Evolutionary conservation across 352 stramenopile species (phyloP).

Genomic region (Phytophthora boehmeriae): DNA sequence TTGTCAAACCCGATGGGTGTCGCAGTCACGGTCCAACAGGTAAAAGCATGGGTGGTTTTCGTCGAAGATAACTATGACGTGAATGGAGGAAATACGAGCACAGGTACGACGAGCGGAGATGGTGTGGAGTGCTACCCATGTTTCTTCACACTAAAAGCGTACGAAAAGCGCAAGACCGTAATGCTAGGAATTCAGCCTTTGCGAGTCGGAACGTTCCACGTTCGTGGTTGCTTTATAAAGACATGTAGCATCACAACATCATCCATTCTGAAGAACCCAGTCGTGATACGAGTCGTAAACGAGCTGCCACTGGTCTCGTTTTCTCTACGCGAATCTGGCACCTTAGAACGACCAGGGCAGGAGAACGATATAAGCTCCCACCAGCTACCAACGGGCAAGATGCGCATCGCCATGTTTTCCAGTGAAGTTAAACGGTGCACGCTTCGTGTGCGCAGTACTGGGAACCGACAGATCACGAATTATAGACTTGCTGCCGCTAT

Average conservation of each 20-base stretch:
- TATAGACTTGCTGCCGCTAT: conserved; percentile 46
- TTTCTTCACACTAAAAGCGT: conserved; percentile 50
- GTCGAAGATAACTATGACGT: conserved; percentile 7
- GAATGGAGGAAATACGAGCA: not conserved
- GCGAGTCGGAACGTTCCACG: conserved; percentile 38
- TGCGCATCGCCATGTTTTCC: conserved; percentile 66
- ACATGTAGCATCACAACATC: conserved; percentile 67
- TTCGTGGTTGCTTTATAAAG: conserved; percentile 70
- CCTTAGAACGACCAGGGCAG: conserved; percentile 24
- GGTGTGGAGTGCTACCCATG: conserved; percentile 67
- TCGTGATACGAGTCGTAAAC: conserved; percentile 47
- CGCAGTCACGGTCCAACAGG: conserved; percentile 62
- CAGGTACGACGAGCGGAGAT: conserved; percentile 6
- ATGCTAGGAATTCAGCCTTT: conserved; percentile 55
- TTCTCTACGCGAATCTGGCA: conserved; percentile 51
- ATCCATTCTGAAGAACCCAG: conserved; percentile 34
- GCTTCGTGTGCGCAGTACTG: conserved; percentile 57
- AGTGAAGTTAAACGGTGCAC: conserved; percentile 67
- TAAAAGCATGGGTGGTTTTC: conserved; percentile 56
- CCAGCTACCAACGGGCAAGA: conserved; percentile 11
- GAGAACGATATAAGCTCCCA: not conserved
- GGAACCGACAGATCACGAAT: conserved; percentile 45
- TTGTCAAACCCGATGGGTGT: conserved; percentile 77
- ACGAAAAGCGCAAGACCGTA: conserved; percentile 59
- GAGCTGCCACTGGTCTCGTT: conserved; percentile 54